phyloP scores from a whole-genome alignment of 306 rosid species.

The Dryas octopetala region DNA sequence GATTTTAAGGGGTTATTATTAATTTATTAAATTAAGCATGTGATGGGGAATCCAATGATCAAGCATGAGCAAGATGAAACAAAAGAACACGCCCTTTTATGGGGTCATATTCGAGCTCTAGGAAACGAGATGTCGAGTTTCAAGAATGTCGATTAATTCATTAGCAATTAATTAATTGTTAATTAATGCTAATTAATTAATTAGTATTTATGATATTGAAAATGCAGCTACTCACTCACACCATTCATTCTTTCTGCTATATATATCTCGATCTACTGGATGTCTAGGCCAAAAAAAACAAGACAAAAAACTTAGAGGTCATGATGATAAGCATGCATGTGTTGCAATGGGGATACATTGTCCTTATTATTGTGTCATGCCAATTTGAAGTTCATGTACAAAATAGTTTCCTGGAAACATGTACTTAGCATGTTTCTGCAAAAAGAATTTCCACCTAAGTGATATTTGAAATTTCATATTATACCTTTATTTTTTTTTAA shows the following conservation, averaged over 20 bases:
- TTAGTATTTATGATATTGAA: constrained; percentile 19
- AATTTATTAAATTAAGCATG: constrained; percentile 30
- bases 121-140: constrained; percentile 45
- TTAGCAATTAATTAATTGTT: constrained; percentile 23
- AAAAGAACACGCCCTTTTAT: constrained; percentile 40
- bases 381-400: constrained; percentile 11
- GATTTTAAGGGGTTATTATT: constrained; percentile 19
- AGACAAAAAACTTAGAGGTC: constrained; percentile 11
- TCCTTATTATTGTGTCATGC: constrained; percentile 4
- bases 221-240: constrained; percentile 19
- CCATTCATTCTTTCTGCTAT: constrained; percentile 26
- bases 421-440: background rate
- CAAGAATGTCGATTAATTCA: constrained; percentile 38
- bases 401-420: constrained; percentile 3
- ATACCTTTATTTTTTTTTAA: no score
- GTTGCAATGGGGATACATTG: constrained; percentile 15
- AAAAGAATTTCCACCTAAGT: background rate
- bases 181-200: constrained; percentile 11
- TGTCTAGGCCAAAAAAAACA: constrained; percentile 21
- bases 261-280: constrained; percentile 4
- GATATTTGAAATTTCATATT: background rate
- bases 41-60: constrained; percentile 67
- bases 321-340: constrained; percentile 7
- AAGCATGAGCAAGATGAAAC: constrained; percentile 45
- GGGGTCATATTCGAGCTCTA: constrained; percentile 32